A percentile compares a stretch with the other conserved stretches of the same genome.
phyloP scores from a whole-genome alignment of 2,329 filamentous ascomycete genomes.

The Alternaria hordeiaustralica region DNA sequence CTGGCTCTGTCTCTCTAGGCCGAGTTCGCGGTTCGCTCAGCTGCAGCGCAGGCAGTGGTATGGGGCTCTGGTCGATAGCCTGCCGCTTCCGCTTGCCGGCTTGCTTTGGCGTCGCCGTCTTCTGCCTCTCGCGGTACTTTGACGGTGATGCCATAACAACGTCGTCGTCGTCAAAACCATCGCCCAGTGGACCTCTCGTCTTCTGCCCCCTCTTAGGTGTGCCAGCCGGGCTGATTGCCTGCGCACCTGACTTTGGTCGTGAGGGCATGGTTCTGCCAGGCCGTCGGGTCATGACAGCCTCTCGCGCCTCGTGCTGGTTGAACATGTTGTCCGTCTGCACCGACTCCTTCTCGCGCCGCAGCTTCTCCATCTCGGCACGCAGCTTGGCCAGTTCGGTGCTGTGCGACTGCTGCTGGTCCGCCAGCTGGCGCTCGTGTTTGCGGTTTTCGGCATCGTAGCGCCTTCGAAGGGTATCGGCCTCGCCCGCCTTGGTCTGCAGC shows the following conservation, averaged over 20 bases:
- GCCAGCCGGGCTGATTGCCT: slow-evolving; percentile 47
- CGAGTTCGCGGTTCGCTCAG: slow-evolving; percentile 46
- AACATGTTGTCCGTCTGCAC: slow-evolving; percentile 75
- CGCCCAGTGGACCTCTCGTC: slow-evolving; percentile 64
- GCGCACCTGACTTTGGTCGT: slow-evolving; percentile 28
- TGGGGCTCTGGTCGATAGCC: slow-evolving; percentile 68
- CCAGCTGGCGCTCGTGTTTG: slow-evolving; percentile 68
- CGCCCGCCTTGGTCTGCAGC: slow-evolving; percentile 66
- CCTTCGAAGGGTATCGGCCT: slow-evolving; percentile 75
- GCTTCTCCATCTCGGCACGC: slow-evolving; percentile 68
- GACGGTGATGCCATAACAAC: slow-evolving; percentile 63
- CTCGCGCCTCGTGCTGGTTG: slow-evolving; percentile 73
- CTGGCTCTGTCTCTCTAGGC: slow-evolving; percentile 44
- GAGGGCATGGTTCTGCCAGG: slow-evolving; percentile 44
- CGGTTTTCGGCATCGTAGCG: slow-evolving; percentile 69
- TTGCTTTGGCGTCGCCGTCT: slow-evolving; percentile 66
- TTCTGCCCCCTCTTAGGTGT: slow-evolving; percentile 69
- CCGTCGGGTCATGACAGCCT: slow-evolving; percentile 53
- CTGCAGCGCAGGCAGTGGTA: slow-evolving; percentile 62
- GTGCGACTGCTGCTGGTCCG: slow-evolving; percentile 67
- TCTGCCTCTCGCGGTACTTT: slow-evolving; percentile 55
- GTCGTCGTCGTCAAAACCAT: slow-evolving; percentile 78
- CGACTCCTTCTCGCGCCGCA: slow-evolving; percentile 69
- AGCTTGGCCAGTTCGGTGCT: slow-evolving; percentile 69
- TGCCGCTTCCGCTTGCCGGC: slow-evolving; percentile 71